phyloP scores from a whole-genome alignment of 139 green algal species.

The Coelastrella sp. region DNA sequence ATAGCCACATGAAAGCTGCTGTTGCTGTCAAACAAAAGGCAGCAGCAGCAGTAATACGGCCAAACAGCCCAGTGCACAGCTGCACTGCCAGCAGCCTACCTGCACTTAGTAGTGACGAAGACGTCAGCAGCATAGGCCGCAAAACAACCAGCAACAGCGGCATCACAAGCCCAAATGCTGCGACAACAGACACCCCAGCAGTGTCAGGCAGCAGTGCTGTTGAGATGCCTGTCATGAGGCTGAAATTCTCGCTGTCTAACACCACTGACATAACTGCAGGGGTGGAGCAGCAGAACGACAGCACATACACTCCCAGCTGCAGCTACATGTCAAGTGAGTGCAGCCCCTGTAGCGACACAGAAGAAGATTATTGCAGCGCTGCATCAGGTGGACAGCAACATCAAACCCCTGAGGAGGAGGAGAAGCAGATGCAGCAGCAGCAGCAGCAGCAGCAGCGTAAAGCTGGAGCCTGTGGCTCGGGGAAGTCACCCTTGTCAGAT shows the following conservation, averaged over 20 bases:
- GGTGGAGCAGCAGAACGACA: not conserved
- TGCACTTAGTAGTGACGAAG: not conserved
- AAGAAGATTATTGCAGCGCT: not conserved
- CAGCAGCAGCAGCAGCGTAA: not conserved
- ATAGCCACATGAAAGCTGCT: not conserved
- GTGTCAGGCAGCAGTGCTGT: not conserved
- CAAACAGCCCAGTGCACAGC: not conserved
- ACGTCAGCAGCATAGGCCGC: not conserved
- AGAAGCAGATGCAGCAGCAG: not conserved
- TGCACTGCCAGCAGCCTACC: constrained; percentile 17
- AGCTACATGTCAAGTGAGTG: not conserved
- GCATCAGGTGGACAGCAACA: not conserved
- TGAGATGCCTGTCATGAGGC: not conserved
- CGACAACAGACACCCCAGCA: not conserved
- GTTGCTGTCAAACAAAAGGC: not conserved
- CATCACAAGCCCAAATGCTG: not conserved
- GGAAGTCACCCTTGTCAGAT: not conserved
- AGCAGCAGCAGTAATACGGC: not conserved
- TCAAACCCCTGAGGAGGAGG: not conserved
- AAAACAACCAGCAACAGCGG: not conserved
- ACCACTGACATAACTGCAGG: not conserved
- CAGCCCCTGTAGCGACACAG: not conserved
- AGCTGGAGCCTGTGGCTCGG: not conserved
- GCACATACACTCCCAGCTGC: not conserved
- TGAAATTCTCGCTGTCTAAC: not conserved